Conservation (phyloP, 306 rosid species). For the Castanopsis chinensis region DNA sequence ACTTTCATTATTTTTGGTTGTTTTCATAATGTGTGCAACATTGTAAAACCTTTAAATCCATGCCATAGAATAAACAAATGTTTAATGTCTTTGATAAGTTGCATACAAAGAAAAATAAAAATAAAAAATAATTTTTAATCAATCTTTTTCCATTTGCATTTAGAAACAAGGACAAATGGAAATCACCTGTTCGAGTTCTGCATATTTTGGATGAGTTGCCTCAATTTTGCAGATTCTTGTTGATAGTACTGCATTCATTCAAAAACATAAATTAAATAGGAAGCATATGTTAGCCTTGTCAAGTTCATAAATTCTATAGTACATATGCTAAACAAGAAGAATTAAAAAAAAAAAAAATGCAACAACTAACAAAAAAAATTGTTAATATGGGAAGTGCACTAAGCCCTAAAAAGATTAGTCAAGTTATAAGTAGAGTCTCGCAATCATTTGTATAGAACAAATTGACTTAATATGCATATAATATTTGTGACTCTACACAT, state of each 20-base stretch:
- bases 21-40: neutral
- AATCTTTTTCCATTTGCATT: neutral
- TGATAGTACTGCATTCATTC: constrained; percentile 71
- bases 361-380: too few relatives aligned
- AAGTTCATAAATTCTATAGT: neutral
- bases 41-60: neutral
- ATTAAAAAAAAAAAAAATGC: too few relatives aligned
- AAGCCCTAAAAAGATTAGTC: too few relatives aligned
- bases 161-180: neutral
- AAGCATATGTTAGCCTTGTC: neutral
- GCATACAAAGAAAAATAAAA: neutral
- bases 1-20: neutral
- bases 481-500: too few relatives aligned
- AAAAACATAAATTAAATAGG: neutral
- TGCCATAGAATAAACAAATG: neutral
- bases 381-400: too few relatives aligned
- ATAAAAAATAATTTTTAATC: neutral
- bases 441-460: too few relatives aligned
- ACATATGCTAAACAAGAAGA: neutral
- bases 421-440: too few relatives aligned
- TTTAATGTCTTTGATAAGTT: neutral
- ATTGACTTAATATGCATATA: too few relatives aligned
- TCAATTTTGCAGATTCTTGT: constrained; percentile 88
- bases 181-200: constrained; percentile 83
- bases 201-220: constrained; percentile 90